A percentile compares a stretch with the other conserved stretches of the same genome.
Evolutionary conservation across 2,329 filamentous ascomycete genomes (phyloP).

Genomic region (Paraconiothyrium sp.): DNA sequence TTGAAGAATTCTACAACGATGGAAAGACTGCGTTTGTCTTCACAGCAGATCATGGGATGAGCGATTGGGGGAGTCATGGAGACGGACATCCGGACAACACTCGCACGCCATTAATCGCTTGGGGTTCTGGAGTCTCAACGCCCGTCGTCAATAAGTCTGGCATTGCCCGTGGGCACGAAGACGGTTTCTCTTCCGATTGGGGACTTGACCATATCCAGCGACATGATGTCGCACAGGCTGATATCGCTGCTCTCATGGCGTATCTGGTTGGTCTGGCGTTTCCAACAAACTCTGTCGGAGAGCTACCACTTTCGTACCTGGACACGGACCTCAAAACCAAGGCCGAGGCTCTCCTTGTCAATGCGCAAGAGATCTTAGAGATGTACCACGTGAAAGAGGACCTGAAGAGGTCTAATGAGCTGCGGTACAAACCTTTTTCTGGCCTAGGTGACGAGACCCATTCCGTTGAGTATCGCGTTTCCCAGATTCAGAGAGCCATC

Average conservation of each 20-base stretch:
- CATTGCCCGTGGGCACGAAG: conserved; percentile 83
- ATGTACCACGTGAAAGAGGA: conserved; percentile 97
- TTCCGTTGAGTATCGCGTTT: conserved; percentile 72
- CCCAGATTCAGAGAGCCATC: conserved; percentile 74
- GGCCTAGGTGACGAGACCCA: conserved; percentile 71
- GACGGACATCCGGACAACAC: conserved; percentile 98
- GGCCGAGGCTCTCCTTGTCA: conserved; percentile 83
- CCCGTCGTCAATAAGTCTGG: conserved; percentile 68
- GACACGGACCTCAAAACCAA: conserved; percentile 78
- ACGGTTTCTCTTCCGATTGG: conserved; percentile 89
- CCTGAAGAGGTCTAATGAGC: conserved; percentile 76
- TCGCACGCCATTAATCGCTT: conserved; percentile 87
- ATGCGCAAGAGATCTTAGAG: conserved; percentile 87
- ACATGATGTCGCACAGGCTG: conserved; percentile 92
- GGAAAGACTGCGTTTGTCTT: conserved; percentile 94
- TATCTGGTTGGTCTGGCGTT: conserved; percentile 89
- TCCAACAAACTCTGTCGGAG: conserved; percentile 94
- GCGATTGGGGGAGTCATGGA: conserved; percentile 98
- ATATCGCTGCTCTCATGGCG: conserved; percentile 94
- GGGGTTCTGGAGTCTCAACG: conserved; percentile 89
- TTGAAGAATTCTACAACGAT: conserved; percentile 84
- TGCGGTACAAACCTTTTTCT: conserved; percentile 80
- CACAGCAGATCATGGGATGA: conserved; percentile 99
- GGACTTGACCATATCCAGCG: conserved; percentile 79
- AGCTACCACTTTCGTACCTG: conserved; percentile 85